A percentile compares a stretch with the other conserved stretches of the same genome.
Conservation (phyloP, 1,284 basidiomycete species). For the Abortiporus biennis region DNA sequence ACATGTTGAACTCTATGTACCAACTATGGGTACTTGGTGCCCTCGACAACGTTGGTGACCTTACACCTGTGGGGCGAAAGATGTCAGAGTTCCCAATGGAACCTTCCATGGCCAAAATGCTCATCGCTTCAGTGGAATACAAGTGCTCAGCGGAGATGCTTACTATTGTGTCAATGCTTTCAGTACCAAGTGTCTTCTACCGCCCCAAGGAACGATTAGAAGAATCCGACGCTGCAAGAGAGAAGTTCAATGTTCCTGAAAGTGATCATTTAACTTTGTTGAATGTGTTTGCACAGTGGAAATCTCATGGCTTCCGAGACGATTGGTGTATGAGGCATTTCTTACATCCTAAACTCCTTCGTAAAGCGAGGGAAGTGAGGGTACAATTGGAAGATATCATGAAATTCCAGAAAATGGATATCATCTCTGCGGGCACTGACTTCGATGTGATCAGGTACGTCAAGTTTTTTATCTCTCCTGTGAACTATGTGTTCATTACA, state of each 20-base stretch:
- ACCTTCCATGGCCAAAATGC: conserved; percentile 97
- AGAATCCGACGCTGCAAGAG: conserved; percentile 92
- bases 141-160: conserved; percentile 94
- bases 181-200: conserved; percentile 96
- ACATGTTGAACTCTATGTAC: conserved; percentile 98
- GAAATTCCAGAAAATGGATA: conserved; percentile 94
- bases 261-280: conserved; percentile 94
- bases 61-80: conserved; percentile 88
- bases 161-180: conserved; percentile 98
- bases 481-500: neutral
- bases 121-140: conserved; percentile 93
- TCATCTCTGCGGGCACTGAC: conserved; percentile 89
- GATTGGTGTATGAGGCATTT: conserved; percentile 95
- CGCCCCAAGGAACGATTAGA: conserved; percentile 93
- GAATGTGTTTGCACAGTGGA: conserved; percentile 98
- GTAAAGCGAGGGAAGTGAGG: conserved; percentile 96
- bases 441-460: conserved; percentile 86
- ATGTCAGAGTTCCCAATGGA: conserved; percentile 99
- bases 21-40: conserved; percentile 99
- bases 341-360: conserved; percentile 90
- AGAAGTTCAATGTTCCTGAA: conserved; percentile 98
- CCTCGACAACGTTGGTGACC: conserved; percentile 94
- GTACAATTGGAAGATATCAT: conserved; percentile 97
- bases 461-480: neutral
- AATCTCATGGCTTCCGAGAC: conserved; percentile 88